Evolutionary conservation across 805 yeast genomes (phyloP), one percentile per base, ranked within the genome.

Genomic region (Vanderwaltozyma polyspora): DNA sequence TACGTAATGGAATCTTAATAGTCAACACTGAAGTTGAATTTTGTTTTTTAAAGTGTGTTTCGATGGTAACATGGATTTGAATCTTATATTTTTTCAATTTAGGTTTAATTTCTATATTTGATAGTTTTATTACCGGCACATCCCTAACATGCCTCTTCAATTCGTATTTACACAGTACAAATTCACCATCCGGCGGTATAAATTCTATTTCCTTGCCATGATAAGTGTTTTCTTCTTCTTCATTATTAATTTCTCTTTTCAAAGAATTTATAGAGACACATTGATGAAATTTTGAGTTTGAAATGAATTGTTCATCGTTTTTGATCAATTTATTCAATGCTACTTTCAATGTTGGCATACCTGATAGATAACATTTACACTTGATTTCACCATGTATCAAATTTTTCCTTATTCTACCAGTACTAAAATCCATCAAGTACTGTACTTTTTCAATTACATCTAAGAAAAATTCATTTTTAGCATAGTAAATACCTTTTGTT

Each of bases 101-200:
- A 7, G 46, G 51, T 31, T 49, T 51, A 5, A 53, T 32, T 3
- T 46, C 46, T 22, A 47, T 49, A 7, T 43, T 37, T 3, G 40
- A 38, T 16, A 57, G 35, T 31, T 62, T 53, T 6, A 56, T 48
- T 28, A 60, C 42, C 2, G 82, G 74, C 42, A 46, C 44, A 31
- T 57, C 62, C 14, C 43, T 43, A 3, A 55, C 49, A 35, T 51
- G 57, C 25, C 61, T 46, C 32, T 55, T 57, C 28, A 62, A 38
- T 25, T 54, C 52, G 29, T 63, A 63, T 33, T 51, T 47, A 34
- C 65, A 61, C 25, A 85, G 67, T 22, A 75, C 73, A 52, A 83
- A 84, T 43, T 73, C 74, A 1, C 95, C 95, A 63, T 85, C 95
- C 0, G 95, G 95, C 12, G 96, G 95, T 13, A 80, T 73, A 53